A percentile compares a stretch with the other conserved stretches of the same genome.
Evolutionary conservation across 495 filamentous ascomycete species (phyloP).

Genomic region (Xylaria grammica): DNA sequence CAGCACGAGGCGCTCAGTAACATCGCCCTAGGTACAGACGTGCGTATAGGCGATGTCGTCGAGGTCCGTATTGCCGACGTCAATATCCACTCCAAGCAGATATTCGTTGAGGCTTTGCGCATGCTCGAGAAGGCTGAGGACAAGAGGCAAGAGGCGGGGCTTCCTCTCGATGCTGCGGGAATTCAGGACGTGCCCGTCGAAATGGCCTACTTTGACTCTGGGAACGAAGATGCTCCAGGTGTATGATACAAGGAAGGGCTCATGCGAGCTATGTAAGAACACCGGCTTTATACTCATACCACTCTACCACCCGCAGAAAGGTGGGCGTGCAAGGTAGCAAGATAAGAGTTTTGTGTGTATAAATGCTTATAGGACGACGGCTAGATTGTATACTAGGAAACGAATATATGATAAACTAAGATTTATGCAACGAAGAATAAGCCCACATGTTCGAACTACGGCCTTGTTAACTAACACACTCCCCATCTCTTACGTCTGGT

Average conservation of each 20-base stretch:
- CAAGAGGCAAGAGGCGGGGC: neutral
- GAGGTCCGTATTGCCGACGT: constrained; percentile 64
- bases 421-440: neutral
- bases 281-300: too few species aligned
- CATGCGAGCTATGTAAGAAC: neutral
- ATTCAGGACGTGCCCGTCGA: neutral
- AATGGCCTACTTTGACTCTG: neutral
- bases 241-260: neutral
- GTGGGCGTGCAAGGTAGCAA: too few species aligned
- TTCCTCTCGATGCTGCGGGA: neutral
- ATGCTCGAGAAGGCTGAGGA: constrained; percentile 42
- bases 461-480: neutral
- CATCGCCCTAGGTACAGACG: constrained; percentile 40
- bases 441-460: neutral
- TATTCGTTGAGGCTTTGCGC: constrained; percentile 58
- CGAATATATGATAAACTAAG: neutral
- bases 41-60: constrained; percentile 56
- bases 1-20: constrained; percentile 39
- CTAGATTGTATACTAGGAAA: neutral
- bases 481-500: neutral
- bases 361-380: neutral
- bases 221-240: neutral
- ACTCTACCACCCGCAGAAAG: too few species aligned
- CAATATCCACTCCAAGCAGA: constrained; percentile 55
- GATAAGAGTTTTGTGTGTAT: constrained; percentile 1